A percentile compares a stretch with the other conserved stretches of the same genome.
phyloP scores from a whole-genome alignment of 257 asterid genomes.

The Solanum gracilifrons region DNA sequence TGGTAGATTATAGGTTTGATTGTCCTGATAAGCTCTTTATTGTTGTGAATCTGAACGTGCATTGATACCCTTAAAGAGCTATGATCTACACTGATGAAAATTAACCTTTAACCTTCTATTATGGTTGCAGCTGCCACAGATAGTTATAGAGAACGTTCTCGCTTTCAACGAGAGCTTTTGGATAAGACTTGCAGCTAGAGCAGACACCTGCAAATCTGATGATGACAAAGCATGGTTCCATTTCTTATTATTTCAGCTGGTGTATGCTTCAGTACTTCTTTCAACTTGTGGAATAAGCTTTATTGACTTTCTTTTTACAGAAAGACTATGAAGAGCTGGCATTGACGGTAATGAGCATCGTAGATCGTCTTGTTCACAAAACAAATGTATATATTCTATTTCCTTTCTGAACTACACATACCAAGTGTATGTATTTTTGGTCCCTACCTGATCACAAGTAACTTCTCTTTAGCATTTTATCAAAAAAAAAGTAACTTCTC shows the following conservation, averaged over 20 bases:
- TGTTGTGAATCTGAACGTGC: neutral
- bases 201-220: constrained; percentile 88
- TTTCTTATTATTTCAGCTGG: constrained; percentile 11
- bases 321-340: constrained; percentile 94
- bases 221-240: constrained; percentile 79
- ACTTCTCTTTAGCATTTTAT: neutral
- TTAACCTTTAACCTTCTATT: neutral
- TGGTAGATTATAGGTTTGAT: neutral
- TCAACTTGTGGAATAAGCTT: constrained; percentile 5
- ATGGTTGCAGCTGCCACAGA: constrained; percentile 57
- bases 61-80: neutral
- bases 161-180: constrained; percentile 88
- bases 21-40: neutral
- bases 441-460: neutral
- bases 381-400: constrained; percentile 43
- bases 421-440: neutral
- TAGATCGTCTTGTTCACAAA: constrained; percentile 76
- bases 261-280: neutral
- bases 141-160: constrained; percentile 87
- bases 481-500: neutral
- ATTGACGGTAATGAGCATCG: constrained; percentile 53
- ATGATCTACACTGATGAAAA: neutral
- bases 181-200: constrained; percentile 88
- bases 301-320: constrained; percentile 28
- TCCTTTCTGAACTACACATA: neutral